Evolutionary conservation across 495 filamentous ascomycete genomes (phyloP), one percentile per base, ranked within the genome.

Genomic region (Aspergillus nidulans): DNA sequence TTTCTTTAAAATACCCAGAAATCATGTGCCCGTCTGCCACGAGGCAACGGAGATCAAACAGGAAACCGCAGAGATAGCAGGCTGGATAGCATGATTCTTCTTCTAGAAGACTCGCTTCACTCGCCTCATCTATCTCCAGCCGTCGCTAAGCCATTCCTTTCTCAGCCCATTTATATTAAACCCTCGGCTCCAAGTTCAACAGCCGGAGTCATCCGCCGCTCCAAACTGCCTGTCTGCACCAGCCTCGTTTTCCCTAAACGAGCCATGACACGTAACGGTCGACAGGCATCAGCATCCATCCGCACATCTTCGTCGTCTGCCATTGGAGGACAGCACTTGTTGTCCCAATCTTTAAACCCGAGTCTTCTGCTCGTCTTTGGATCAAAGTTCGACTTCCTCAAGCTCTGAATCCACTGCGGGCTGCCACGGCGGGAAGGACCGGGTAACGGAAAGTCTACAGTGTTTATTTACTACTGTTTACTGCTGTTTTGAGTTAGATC

Each of bases 201-300:
- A 28, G 26, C 4, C 32, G 32, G 32, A 36, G 32, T 12, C 12
- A 5, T 36, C 32, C 32, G 32, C 7, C 6, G 26, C 4, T 30
- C n/a, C n/a, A n/a, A n/a, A n/a, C n/a, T n/a, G n/a, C n/a, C n/a
- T n/a, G n/a, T n/a, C n/a, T n/a, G n/a, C n/a, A 43, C 57, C 24
- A 6, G 23, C 23, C 21, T 48, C 52, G 40, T 62, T 48, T 59
- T 63, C 55, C 63, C 66, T 49, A 66, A 63, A 51, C 54, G 19
- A 54, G 68, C 44, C 53, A 59, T 72, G 69, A 72, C 69, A 72
- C 66, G 68, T 72, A 72, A 70, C 68, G 69, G 69, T 60, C 49
- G 55, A 28, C 45, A 30, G 24, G 41, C 51, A 52, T 40, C 23
- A 20, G 25, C 49, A 32, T 30, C 13, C 42, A 9, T 16, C 42